These are phyloP conservation scores for Themeda triandra DNA, from an alignment of 176 grass and related monocot genomes.

Conservation along the genomic window DNA sequence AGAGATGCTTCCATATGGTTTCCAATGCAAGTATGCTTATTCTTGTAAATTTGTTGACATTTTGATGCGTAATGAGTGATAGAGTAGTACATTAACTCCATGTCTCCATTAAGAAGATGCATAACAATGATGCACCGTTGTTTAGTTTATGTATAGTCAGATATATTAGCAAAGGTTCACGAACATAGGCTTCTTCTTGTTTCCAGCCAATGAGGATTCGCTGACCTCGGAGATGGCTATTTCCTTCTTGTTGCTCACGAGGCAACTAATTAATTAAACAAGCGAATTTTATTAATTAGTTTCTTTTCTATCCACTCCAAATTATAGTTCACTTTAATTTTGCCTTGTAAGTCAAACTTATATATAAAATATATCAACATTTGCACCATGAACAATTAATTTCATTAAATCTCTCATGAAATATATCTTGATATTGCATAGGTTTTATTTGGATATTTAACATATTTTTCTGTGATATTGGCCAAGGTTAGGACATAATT, in stretches of 20 bases:
- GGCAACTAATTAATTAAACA: background rate
- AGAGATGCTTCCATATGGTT: background rate
- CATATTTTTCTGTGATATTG: background rate
- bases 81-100: conserved; percentile 8
- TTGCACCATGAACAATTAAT: background rate
- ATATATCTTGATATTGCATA: background rate
- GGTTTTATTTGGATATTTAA: background rate
- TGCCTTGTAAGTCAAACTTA: background rate
- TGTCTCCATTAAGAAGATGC: background rate
- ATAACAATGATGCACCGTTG: background rate
- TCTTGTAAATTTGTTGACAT: conserved; percentile 17
- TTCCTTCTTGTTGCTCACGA: background rate
- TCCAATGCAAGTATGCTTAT: background rate
- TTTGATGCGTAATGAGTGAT: background rate
- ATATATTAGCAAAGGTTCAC: background rate
- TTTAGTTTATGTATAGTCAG: background rate
- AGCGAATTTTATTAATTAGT: background rate
- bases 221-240: conserved; percentile 1
- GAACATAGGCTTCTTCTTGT: background rate
- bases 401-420: background rate
- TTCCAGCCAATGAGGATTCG: conserved; percentile 21
- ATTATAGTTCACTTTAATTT: background rate
- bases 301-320: background rate
- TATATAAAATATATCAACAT: background rate
- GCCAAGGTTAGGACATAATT: no score